Conservation (phyloP, 1,284 basidiomycete species). For the Cryptococcus sp. region DNA sequence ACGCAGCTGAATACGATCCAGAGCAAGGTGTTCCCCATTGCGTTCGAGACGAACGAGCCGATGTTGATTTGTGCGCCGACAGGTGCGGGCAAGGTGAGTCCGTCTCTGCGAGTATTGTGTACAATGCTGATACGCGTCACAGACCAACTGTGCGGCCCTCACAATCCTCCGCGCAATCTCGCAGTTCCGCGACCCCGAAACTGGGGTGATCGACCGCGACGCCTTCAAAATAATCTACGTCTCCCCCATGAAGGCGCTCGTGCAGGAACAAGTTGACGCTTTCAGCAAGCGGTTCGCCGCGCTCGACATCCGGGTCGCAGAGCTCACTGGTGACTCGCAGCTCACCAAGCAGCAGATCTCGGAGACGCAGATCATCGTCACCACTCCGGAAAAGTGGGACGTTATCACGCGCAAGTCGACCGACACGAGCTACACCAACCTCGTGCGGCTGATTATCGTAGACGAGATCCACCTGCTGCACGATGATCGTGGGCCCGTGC, state of each 20-base stretch:
- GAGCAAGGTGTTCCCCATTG: conserved; percentile 85
- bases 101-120: background rate
- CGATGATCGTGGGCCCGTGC: conserved; percentile 95
- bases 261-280: conserved; percentile 95
- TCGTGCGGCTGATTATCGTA: conserved; percentile 94
- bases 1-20: conserved; percentile 80
- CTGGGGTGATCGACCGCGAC: conserved; percentile 81
- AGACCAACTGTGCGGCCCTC: conserved; percentile 98
- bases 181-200: conserved; percentile 77
- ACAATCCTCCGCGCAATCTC: conserved; percentile 82
- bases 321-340: conserved; percentile 95
- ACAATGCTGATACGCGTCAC: conserved; percentile 11
- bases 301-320: conserved; percentile 85
- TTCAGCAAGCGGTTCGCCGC: conserved; percentile 77
- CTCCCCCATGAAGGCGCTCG: conserved; percentile 97
- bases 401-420: conserved; percentile 98
- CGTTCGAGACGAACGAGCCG: conserved; percentile 92
- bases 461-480: conserved; percentile 98
- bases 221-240: conserved; percentile 98
- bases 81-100: conserved; percentile 88
- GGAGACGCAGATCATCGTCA: conserved; percentile 98
- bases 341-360: conserved; percentile 97
- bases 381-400: conserved; percentile 99
- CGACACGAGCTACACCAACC: conserved; percentile 94
- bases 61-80: conserved; percentile 96